Evolutionary conservation across 805 yeast species (phyloP).

Genomic region (Pichia ethanolica): DNA sequence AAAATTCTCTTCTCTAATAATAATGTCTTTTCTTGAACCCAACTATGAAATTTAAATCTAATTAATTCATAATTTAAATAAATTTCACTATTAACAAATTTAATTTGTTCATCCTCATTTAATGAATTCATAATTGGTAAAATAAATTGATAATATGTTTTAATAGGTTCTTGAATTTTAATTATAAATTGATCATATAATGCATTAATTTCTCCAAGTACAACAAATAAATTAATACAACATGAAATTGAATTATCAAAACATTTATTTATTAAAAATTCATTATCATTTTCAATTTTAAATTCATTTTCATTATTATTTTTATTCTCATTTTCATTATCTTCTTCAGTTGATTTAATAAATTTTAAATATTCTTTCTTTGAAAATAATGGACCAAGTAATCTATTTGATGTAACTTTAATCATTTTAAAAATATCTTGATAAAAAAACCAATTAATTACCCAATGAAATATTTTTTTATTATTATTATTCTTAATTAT

Average conservation of each 20-base stretch:
- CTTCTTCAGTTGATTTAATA: background rate
- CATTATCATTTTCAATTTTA: background rate
- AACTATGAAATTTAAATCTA: conserved; percentile 18
- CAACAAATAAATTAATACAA: conserved; percentile 15
- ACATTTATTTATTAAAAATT: background rate
- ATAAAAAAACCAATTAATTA: conserved; percentile 17
- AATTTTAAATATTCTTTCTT: conserved; percentile 13
- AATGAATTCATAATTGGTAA: conserved; percentile 4
- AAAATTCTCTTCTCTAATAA: conserved; percentile 10
- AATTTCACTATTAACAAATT: conserved; percentile 7
- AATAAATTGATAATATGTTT: conserved; percentile 1
- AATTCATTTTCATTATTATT: background rate
- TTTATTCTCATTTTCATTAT: background rate
- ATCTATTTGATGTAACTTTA: conserved; percentile 15
- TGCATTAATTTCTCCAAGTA: conserved; percentile 15
- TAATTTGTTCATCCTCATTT: conserved; percentile 6
- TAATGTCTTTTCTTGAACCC: conserved; percentile 16
- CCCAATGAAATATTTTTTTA: conserved; percentile 12
- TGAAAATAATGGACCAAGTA: conserved; percentile 19
- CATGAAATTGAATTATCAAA: conserved; percentile 14
- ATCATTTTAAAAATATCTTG: conserved; percentile 19
- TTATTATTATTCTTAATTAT: conserved; percentile 6
- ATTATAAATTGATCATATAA: conserved; percentile 10
- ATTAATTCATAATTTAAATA: conserved; percentile 15
- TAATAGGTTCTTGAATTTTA: conserved; percentile 6